Evolutionary conservation across 225 moss, liverwort and hornwort genomes (phyloP), one percentile per base, ranked within the genome.

Genomic region (Polytrichum commune): DNA sequence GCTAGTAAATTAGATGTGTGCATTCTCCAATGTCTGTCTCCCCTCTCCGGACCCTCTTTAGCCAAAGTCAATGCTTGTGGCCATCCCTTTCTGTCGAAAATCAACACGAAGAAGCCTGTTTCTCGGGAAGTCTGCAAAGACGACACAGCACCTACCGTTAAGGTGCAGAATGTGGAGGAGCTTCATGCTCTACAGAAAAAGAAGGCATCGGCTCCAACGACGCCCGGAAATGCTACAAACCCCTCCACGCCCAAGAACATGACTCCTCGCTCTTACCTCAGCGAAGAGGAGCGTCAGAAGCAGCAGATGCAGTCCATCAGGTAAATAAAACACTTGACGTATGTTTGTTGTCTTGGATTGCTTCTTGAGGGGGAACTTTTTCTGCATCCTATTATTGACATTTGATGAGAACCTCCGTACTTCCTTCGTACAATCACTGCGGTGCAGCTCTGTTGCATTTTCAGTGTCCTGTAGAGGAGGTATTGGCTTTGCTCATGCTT

Each of bases 271-370:
- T 80, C 93, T 16, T 74, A 74, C 5, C 8, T 89, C 71, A 84
- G 90, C 1, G 96, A 92, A 46, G 89, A 97, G 77, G 87, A 97
- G 8, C 74, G 22, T 38, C 86, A 90, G 1, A 82, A 78, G 23
- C 90, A 92, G 86, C 92, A 93, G 88, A 84, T 97, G 83, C 83
- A 91, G 60, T 97, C 97, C 20, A 94, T 97, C 90, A 97, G 96
- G 96, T 93, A 65, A 7, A 58, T 13, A 13, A 46, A 38, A 46
- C 16, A 46, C 13, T 46, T 46, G 16, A 0, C 4, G 13, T 16
- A 4, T 46, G 13, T 0, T 46, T 10, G 46, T 16, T 46, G 4
- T 16, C 46, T 46, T 46, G 46, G 46, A 46, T 46, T 13, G 46
- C 13, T 46, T 46, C 46, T 46, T 46, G 46, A 13, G 46, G 16